Evolutionary conservation across 306 rosid genomes (phyloP).

Genomic region (Neltuma alba): DNA sequence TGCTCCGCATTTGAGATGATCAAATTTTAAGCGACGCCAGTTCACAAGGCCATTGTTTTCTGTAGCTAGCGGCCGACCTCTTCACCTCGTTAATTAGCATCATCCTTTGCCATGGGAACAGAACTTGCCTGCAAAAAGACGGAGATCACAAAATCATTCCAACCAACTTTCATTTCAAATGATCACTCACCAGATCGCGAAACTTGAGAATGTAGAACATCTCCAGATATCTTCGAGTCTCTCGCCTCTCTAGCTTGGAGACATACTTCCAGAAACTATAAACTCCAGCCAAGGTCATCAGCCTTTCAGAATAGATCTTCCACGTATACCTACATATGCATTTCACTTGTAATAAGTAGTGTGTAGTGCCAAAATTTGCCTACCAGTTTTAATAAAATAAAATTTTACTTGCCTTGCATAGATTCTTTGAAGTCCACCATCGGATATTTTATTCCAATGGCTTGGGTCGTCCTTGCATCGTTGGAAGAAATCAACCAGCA

Average conservation of each 20-base stretch:
- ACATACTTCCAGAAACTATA: constrained; percentile 72
- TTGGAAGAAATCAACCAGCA: constrained; percentile 59
- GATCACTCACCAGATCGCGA: constrained; percentile 62
- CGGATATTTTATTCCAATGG: constrained; percentile 53
- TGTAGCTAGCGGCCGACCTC: neutral
- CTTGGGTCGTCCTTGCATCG: constrained; percentile 52
- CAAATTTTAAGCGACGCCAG: neutral
- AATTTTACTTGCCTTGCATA: constrained; percentile 48
- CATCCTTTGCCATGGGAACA: constrained; percentile 52
- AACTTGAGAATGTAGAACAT: constrained; percentile 75
- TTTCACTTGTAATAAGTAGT: neutral
- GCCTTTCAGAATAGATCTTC: constrained; percentile 68
- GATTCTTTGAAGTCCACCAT: constrained; percentile 62
- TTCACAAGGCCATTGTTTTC: neutral
- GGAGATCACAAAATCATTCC: neutral
- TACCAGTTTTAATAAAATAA: neutral
- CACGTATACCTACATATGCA: constrained; percentile 55
- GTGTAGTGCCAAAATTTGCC: neutral
- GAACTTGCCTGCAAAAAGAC: constrained; percentile 47
- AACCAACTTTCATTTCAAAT: neutral
- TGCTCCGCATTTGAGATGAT: neutral
- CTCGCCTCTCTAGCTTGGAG: constrained; percentile 65
- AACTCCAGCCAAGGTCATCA: constrained; percentile 71
- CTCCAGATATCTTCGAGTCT: constrained; percentile 64
- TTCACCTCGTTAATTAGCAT: constrained; percentile 16